phyloP scores from a whole-genome alignment of 257 asterid genomes.

The Dorcoceras hygrometricum region DNA sequence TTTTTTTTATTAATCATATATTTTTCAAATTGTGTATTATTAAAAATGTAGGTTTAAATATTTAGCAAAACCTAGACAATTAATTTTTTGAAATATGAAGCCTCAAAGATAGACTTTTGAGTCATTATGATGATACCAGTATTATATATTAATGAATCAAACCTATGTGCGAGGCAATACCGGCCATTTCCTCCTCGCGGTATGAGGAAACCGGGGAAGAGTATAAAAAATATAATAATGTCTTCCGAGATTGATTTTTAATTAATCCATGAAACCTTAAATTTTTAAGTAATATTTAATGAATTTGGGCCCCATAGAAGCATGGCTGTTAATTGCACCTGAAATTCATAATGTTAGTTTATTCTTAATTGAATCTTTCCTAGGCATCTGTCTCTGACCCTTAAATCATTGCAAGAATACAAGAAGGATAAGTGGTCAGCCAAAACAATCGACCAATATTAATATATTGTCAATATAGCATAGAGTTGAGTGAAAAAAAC shows the following conservation, averaged over 20 bases:
- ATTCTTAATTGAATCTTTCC: neutral
- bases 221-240: neutral
- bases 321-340: slow-evolving; percentile 25
- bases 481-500: no score
- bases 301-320: slow-evolving; percentile 4
- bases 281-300: neutral
- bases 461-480: neutral
- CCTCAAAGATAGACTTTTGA: slow-evolving; percentile 6
- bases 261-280: neutral
- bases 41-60: no score
- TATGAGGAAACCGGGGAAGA: slow-evolving; percentile 27
- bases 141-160: slow-evolving; percentile 1
- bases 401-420: no score
- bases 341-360: slow-evolving; percentile 2
- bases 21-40: no score
- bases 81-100: slow-evolving; percentile 9
- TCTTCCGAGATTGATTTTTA: neutral
- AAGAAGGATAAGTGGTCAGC: neutral
- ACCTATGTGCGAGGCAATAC: slow-evolving; percentile 43
- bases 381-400: neutral
- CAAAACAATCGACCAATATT: neutral
- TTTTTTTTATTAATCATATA: no score
- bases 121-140: neutral
- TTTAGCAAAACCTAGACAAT: no score
- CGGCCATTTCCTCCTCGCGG: slow-evolving; percentile 24